These are phyloP conservation scores for Exophiala bonariae DNA, from an alignment of 2,329 filamentous ascomycete species.

Conservation along the genomic window DNA sequence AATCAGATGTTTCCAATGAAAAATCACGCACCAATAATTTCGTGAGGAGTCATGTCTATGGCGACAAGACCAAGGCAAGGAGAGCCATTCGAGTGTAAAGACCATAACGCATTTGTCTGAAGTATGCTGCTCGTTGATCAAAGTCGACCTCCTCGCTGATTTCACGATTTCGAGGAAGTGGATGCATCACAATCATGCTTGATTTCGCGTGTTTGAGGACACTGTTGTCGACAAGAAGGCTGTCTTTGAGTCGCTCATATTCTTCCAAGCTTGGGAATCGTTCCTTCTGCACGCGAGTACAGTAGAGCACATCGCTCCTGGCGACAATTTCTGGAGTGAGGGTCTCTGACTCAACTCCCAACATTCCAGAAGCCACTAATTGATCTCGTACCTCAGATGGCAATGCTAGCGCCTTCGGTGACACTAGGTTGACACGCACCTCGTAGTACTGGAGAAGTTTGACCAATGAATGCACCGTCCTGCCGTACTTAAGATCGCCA, in stretches of 20 bases:
- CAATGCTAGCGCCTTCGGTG: constrained; percentile 75
- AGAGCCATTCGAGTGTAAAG: constrained; percentile 98
- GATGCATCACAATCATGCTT: constrained; percentile 94
- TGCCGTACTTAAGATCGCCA: constrained; percentile 88
- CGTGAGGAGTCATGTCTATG: too few species aligned
- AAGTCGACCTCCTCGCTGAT: constrained; percentile 95
- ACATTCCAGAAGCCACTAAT: constrained; percentile 72
- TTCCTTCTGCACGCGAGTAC: constrained; percentile 95
- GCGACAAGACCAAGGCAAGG: constrained; percentile 84
- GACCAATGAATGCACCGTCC: constrained; percentile 91
- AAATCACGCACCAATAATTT: too few species aligned
- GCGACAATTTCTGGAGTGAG: constrained; percentile 86
- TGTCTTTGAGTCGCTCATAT: constrained; percentile 86
- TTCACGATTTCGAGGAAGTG: constrained; percentile 89
- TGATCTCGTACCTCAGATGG: constrained; percentile 72
- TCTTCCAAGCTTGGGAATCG: constrained; percentile 78
- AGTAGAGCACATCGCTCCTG: constrained; percentile 89
- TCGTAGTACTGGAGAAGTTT: constrained; percentile 95
- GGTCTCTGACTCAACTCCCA: constrained; percentile 71
- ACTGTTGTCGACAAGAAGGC: constrained; percentile 85
- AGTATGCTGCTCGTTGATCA: constrained; percentile 95
- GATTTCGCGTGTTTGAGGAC: constrained; percentile 88
- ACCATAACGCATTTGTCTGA: constrained; percentile 97
- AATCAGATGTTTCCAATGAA: too few species aligned
- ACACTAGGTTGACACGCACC: constrained; percentile 87